Base-by-base conservation (phyloP, 805 yeast species). In the Pichia cephalocereana region DNA sequence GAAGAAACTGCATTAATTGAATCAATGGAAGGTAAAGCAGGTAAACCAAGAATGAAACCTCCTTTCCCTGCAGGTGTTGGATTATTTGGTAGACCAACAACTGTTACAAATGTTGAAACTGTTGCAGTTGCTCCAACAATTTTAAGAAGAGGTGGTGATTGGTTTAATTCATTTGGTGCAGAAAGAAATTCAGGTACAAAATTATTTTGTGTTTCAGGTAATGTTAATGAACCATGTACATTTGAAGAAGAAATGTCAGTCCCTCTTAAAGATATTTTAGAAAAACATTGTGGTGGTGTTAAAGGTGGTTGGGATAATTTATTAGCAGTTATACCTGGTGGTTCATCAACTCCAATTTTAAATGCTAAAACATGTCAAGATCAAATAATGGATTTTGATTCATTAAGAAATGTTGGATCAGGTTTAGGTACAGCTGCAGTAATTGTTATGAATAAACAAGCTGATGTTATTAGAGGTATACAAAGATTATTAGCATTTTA, bases 61-160 rank as follows among this genome's bases (percentile, higher is more conserved):
- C 96, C 96, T 54, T 87, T 87, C 78, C 96, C 96, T 36, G 96
- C 95, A 36, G 96, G 95, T 61, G 91, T 86, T 50, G 96, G 96
- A 60, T 72, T 87, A 48, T 87, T 84, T 57, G 96, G 96, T 61
- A 79, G 96, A 67, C 96, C 96, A 55, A 79, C 90, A 32, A 87
- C 96, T 41, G 96, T 87, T 50, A 83, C 95, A 53, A 87, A 87
- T 63, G 96, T 87, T 51, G 96, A 87, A 70, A 86, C 95, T 17
- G 93, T 87, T 49, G 81, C 95, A 8, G 96, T 87, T 44, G 85
- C 95, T 11, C 95, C 96, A 53, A 85, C 95, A 32, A 87, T 87
- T 62, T 75, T 85, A 68, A 81, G 96, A 69, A 78, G 95, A 67
- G 95, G 96, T 52, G 88, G 89, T 43, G 83, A 77, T 50, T 87